Base-by-base conservation (phyloP, 2,329 filamentous ascomycete species). In the Pseudogymnoascus sp. region DNA sequence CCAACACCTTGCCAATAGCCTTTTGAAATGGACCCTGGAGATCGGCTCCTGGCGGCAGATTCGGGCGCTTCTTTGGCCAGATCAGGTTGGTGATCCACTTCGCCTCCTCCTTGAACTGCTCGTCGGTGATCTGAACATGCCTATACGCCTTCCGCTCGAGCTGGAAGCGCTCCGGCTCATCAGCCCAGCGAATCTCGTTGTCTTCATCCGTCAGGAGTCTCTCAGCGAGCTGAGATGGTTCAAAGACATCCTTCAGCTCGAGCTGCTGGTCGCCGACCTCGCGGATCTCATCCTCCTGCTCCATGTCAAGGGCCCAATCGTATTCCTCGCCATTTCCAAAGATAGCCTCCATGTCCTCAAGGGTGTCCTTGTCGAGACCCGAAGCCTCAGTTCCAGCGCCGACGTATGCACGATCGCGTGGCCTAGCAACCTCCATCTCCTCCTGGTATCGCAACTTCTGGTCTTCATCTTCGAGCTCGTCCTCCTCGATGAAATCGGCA, bases 261-360 rank as follows among this genome's bases (percentile, higher is more conserved):
- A 97, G 85, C 50, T 88, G 88, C 70, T 93, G 90, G 68, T 96
- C 90, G 66, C 91, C 89, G 65, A 87, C 84, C 68, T 89, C 82
- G 64, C 89, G 86, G 59, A 90, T 87, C 68, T 96, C 90, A 68
- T 93, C 89, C 60, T 92, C 88, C 53, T 95, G 90, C 75, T 97
- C 93, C 71, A 93, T 82, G 61, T 93, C 89, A 59, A 99, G 79
- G 7, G 93, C 95, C 87, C 96, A 99, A 69, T 93, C 88, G 73
- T 97, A 99, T 72, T 99, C 95, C 67, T 91, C 91, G 63, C 95
- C 93, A 72, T 96, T 91, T 66, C 95, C 95, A 70, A 99, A 99
- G 38, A 96, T 96, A 63, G 88, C 89, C 69, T 95, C 89, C 89
- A 97, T 96, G 72, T 97, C 95, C 73, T 97, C 93, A 37, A 97